phyloP scores from a whole-genome alignment of 148 eudicot species.

The Tetragonia tetragonoides region DNA sequence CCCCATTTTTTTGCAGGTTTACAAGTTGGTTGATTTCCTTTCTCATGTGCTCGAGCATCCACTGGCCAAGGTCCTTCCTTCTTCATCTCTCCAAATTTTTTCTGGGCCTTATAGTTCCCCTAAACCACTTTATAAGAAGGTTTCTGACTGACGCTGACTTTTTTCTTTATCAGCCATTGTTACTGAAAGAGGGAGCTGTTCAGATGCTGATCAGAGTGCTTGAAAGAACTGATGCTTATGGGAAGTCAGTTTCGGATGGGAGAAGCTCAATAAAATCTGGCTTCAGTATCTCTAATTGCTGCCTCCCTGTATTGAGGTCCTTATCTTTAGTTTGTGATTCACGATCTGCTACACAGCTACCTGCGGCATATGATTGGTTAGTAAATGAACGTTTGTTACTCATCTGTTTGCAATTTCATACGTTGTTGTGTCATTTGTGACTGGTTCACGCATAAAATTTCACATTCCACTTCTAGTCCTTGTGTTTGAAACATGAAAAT shows the following conservation, averaged over 20 bases:
- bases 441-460: neutral
- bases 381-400: conserved; percentile 12
- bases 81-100: neutral
- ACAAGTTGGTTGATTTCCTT: conserved; percentile 69
- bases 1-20: conserved; percentile 39
- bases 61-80: conserved; percentile 61
- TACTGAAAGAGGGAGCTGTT: conserved; percentile 59
- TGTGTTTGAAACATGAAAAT: neutral
- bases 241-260: conserved; percentile 41
- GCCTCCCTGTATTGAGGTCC: conserved; percentile 62
- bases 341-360: conserved; percentile 31
- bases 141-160: conserved; percentile 15
- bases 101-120: neutral
- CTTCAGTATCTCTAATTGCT: conserved; percentile 52
- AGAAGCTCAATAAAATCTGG: conserved; percentile 38
- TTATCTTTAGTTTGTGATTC: conserved; percentile 62
- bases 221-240: conserved; percentile 43
- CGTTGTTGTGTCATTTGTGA: neutral
- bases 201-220: conserved; percentile 61
- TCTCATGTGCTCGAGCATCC: conserved; percentile 81
- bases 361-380: conserved; percentile 49
- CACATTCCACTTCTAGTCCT: neutral
- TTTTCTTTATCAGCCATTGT: conserved; percentile 52
- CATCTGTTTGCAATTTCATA: neutral
- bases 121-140: neutral